These are phyloP conservation scores for Gentiana dahurica DNA, from an alignment of 257 asterid genomes.

Conservation along the genomic window DNA sequence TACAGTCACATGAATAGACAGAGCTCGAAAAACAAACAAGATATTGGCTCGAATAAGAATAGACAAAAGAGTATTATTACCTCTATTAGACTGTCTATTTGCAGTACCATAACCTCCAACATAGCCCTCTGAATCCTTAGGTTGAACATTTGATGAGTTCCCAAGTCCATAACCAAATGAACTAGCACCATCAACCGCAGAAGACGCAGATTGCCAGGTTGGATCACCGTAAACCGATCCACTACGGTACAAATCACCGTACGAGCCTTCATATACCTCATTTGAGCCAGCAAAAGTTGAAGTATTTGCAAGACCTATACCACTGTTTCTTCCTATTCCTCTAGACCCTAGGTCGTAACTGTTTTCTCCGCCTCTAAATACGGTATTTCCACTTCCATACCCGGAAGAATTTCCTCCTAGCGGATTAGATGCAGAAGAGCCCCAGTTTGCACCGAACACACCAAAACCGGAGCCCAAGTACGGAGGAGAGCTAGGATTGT, in stretches of 20 bases:
- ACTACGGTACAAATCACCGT: conserved; percentile 26
- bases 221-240: conserved; percentile 34
- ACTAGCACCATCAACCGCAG: conserved; percentile 32
- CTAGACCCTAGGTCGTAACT: conserved; percentile 44
- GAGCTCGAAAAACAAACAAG: background rate
- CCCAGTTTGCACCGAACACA: conserved; percentile 62
- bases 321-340: conserved; percentile 53
- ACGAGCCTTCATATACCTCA: conserved; percentile 34
- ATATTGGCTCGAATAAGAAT: too few relatives aligned
- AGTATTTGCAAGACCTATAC: conserved; percentile 29
- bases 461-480: conserved; percentile 49
- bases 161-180: conserved; percentile 43
- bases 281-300: conserved; percentile 45
- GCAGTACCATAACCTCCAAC: conserved; percentile 32
- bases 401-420: conserved; percentile 46
- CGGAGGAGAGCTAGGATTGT: conserved; percentile 40
- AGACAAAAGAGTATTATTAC: conserved; percentile 25
- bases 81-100: conserved; percentile 66
- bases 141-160: conserved; percentile 25
- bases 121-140: conserved; percentile 36
- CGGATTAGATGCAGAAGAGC: conserved; percentile 42
- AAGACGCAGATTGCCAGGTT: conserved; percentile 33
- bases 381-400: conserved; percentile 39
- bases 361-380: conserved; percentile 48
- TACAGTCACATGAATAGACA: background rate